A percentile compares a stretch with the other conserved stretches of the same genome.
These are phyloP conservation scores for Plasmodium ovale DNA, from an alignment of 169 alveolate species.

Conservation along the genomic window DNA sequence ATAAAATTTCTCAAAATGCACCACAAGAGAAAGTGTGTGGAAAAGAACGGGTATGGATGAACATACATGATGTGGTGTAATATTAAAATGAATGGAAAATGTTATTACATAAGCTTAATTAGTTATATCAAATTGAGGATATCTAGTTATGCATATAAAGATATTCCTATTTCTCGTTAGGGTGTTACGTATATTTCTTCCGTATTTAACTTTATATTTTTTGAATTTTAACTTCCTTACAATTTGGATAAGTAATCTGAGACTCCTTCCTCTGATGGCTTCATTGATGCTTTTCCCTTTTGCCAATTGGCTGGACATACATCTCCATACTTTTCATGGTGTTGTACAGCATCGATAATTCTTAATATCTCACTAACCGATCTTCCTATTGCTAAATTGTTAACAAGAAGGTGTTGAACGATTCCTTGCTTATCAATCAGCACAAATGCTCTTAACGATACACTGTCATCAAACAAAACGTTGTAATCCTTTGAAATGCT, in stretches of 20 bases:
- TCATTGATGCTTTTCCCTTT: conserved; percentile 97
- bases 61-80: too few species aligned
- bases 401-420: conserved; percentile 95
- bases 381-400: conserved; percentile 99
- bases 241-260: conserved; percentile 81
- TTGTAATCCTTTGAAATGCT: conserved; percentile 93
- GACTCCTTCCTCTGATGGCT: conserved; percentile 95
- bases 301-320: conserved; percentile 99
- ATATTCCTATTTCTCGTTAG: too few species aligned
- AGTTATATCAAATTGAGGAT: too few species aligned
- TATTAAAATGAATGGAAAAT: too few species aligned
- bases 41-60: too few species aligned
- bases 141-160: too few species aligned
- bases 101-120: too few species aligned
- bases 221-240: conserved; percentile 14
- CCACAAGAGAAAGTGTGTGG: too few species aligned
- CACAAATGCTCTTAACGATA: conserved; percentile 98
- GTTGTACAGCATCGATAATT: conserved; percentile 96
- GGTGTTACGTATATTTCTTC: too few species aligned
- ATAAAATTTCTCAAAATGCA: too few species aligned
- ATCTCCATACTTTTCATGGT: conserved; percentile 97
- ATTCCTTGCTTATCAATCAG: conserved; percentile 97
- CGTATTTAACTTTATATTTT: neutral
- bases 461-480: conserved; percentile 91
- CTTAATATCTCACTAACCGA: conserved; percentile 96